Conservation (phyloP, 257 asterid species). For the Scutellaria barbata region DNA sequence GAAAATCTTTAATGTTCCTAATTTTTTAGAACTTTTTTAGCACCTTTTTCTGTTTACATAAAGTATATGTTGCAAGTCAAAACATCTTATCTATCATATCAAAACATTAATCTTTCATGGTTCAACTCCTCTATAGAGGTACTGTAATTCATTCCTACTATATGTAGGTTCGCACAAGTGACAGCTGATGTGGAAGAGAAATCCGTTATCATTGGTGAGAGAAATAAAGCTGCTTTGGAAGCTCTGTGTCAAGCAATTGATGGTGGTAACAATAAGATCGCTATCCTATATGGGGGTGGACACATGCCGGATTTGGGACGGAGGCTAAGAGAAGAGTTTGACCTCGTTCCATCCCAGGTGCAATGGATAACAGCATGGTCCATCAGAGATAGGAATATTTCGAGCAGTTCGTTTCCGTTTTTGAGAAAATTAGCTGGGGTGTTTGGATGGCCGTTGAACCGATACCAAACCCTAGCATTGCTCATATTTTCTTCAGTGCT, state of each 20-base stretch:
- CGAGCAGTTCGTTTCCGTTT: constrained; percentile 61
- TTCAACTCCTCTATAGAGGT: not conserved
- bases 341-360: constrained; percentile 76
- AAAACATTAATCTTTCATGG: not conserved
- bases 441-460: constrained; percentile 80
- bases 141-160: not conserved
- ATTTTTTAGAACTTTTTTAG: not conserved
- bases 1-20: constrained; percentile 5
- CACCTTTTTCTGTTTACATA: not conserved
- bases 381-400: constrained; percentile 54
- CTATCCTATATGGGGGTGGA: constrained; percentile 92
- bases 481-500: constrained; percentile 85
- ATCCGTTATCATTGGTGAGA: constrained; percentile 93
- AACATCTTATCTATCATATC: not conserved
- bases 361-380: constrained; percentile 99
- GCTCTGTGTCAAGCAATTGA: constrained; percentile 68
- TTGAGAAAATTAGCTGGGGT: constrained; percentile 60
- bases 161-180: constrained; percentile 66
- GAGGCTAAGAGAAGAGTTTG: constrained; percentile 74
- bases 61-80: not conserved
- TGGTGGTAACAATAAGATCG: constrained; percentile 78
- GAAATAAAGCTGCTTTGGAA: constrained; percentile 81
- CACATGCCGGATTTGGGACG: constrained; percentile 99
- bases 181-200: constrained; percentile 86
- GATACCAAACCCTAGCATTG: constrained; percentile 87